Evolutionary conservation across 352 stramenopile species (phyloP), one percentile per base, ranked within the genome.

Genomic region (Elongisporangium anandrum): DNA sequence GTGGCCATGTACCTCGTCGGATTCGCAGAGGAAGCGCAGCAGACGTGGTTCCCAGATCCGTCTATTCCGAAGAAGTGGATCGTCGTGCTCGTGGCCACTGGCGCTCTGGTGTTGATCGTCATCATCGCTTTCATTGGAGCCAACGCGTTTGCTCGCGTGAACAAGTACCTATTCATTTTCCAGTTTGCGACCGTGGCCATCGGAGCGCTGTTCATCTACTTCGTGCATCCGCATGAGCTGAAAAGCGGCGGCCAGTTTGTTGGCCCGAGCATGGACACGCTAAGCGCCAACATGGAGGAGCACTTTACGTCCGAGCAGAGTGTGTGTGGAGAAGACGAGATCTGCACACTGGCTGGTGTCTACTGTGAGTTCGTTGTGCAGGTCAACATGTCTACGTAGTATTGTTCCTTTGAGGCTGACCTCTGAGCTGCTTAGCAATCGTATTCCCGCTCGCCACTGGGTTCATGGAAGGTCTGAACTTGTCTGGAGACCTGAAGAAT

Each of bases 391-490:
- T 21, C 4, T 52, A 20, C 13, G 16, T 9, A 38, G 19, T 54
- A 17, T 21, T 59, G 10, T 52, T 4, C 10, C 8, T 51, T 15
- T 57, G n/a, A 20, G 38, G n/a, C 26, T 56, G 15, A 21, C 19
- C 47, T 5, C 49, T 61, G 56, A 67, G 16, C 34, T 16, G 12
- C 59, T 19, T 24, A 82, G 76, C 70, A 7, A 84, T 95, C 41
- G 78, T 95, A 45, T 95, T 94, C 55, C 83, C 84, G 38, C 78
- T 90, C 6, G 78, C 87, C 19, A 95, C 85, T 8, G 86, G 86
- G 5, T 90, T 93, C 56, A 92, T 92, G 81, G 85, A 90, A 64
- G 85, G 85, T 13, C 66, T 89, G 2, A 94, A 94, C 55, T 62
- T 94, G n/a, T 88, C 73, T 0, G 85, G 85, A 26, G 85, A 94